Evolutionary conservation across 2,329 filamentous ascomycete genomes (phyloP), one percentile per base, ranked within the genome.

Genomic region (Talaromyces atroroseus): DNA sequence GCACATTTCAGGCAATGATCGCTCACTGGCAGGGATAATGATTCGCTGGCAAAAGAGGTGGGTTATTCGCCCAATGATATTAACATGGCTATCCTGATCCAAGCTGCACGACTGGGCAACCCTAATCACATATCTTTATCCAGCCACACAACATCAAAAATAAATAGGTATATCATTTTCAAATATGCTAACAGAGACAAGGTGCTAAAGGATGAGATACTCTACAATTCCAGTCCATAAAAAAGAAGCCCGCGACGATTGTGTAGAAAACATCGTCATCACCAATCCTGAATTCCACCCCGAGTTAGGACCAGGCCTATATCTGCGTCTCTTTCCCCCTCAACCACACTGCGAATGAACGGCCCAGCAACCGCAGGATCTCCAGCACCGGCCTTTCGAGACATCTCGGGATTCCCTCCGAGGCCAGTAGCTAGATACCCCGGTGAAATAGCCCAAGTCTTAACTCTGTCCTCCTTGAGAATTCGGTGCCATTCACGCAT

Each of bases 361-460:
- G 65, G 60, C 2, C 71, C 76, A 14, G 40, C 50, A 26, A 54
- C 50, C 24, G 61, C 58, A 0, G 74, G 70, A 61, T 78, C 71
- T 58, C 69, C 52, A 36, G 51, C 57, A 51, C 62, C 65, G 58
- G 61, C 60, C 51, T 55, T 56, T 49, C 60, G 62, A 34, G 57
- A 38, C 23, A 49, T 40, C 29, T 68, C 63, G 0, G 68, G 66
- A 58, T 70, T 64, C 10, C 66, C 73, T 1, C 72, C 76, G 0
- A 82, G 60, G 0, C 72, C 71, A 0, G 79, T 82, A 0, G 76
- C 78, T 45, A 82, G 61, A 48, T 76, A 73, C 0, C 80, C 80
- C 0, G 79, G 80, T 5, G 71, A 75, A n/a, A 82, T 64, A 29
- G 64, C 63, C 68, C 71, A 82, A 0, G 78, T 75, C 63, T 78